Percentiles rank a stretch among this genome's conserved stretches.
These are phyloP conservation scores for Platanthera zijinensis DNA, from an alignment of 106 monocot genomes.

Conservation along the genomic window DNA sequence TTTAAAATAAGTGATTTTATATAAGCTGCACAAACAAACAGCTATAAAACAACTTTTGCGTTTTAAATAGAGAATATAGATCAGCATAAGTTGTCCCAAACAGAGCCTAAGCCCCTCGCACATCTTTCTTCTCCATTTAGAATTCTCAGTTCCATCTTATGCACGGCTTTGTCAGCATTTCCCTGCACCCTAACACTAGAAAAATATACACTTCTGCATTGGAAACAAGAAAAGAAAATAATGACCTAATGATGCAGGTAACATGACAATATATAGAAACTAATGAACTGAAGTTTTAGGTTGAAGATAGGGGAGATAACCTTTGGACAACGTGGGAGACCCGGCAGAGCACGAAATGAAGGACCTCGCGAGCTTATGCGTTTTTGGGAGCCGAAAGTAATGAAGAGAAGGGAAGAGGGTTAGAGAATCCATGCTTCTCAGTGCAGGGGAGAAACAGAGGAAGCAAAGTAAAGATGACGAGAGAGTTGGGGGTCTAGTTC, in stretches of 20 bases:
- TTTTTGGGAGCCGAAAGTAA: constrained; percentile 39
- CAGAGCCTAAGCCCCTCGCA: neutral
- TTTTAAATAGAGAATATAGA: neutral
- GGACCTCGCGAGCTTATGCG: constrained; percentile 10
- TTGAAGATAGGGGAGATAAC: constrained; percentile 12
- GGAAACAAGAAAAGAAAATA: neutral
- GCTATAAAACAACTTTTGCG: too few relatives aligned
- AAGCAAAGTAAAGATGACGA: neutral
- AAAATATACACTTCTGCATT: neutral
- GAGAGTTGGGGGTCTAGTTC: neutral
- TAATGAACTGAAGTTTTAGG: neutral
- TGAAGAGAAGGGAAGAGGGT: constrained; percentile 30
- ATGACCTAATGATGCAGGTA: neutral
- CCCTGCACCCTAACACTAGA: neutral
- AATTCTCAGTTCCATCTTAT: neutral
- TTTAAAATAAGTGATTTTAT: too few relatives aligned
- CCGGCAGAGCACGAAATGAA: constrained; percentile 29
- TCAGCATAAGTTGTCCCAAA: neutral
- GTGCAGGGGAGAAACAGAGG: neutral
- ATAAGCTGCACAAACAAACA: too few relatives aligned
- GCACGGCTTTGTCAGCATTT: neutral
- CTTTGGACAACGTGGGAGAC: constrained; percentile 23
- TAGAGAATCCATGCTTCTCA: constrained; percentile 35
- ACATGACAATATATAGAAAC: neutral
- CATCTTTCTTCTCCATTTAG: neutral